Conservation (phyloP, 352 stramenopile genomes). For the Elongisporangium prolatum region DNA sequence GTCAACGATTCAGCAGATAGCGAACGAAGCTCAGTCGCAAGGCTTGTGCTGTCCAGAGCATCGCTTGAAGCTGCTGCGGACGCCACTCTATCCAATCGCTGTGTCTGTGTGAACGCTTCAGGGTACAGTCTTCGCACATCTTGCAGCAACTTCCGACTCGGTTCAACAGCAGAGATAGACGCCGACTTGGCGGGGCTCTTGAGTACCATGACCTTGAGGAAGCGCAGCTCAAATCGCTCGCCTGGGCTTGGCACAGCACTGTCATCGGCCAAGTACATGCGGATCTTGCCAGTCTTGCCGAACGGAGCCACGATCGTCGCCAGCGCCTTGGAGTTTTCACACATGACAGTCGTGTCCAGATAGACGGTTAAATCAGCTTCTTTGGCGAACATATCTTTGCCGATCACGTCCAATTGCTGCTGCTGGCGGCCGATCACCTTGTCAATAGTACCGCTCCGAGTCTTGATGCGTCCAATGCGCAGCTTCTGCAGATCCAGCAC, state of each 20-base stretch:
- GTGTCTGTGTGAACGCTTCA: slow-evolving; percentile 21
- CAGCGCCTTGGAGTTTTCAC: slow-evolving; percentile 24
- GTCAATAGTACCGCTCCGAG: slow-evolving; percentile 54
- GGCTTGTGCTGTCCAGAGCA: background rate
- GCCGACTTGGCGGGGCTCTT: slow-evolving; percentile 29
- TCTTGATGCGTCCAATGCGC: slow-evolving; percentile 60
- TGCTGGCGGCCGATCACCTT: slow-evolving; percentile 22
- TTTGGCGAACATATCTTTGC: slow-evolving; percentile 75
- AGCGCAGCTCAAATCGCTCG: slow-evolving; percentile 49
- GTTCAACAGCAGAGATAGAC: background rate
- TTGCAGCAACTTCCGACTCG: slow-evolving; percentile 29
- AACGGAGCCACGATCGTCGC: slow-evolving; percentile 66
- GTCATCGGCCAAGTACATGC: slow-evolving; percentile 24
- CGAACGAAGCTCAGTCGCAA: background rate
- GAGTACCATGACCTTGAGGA: slow-evolving; percentile 46
- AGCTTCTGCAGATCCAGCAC: slow-evolving; percentile 25
- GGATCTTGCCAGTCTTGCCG: slow-evolving; percentile 80
- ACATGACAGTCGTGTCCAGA: slow-evolving; percentile 38
- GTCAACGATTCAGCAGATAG: background rate
- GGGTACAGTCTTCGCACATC: slow-evolving; percentile 37
- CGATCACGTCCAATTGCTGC: slow-evolving; percentile 33
- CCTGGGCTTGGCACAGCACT: slow-evolving; percentile 16
- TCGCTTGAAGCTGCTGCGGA: background rate
- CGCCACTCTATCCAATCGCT: background rate
- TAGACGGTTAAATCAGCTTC: slow-evolving; percentile 71